Evolutionary conservation across 148 eudicot species (phyloP), one percentile per base, ranked within the genome.

Genomic region (Agrostemma githago): DNA sequence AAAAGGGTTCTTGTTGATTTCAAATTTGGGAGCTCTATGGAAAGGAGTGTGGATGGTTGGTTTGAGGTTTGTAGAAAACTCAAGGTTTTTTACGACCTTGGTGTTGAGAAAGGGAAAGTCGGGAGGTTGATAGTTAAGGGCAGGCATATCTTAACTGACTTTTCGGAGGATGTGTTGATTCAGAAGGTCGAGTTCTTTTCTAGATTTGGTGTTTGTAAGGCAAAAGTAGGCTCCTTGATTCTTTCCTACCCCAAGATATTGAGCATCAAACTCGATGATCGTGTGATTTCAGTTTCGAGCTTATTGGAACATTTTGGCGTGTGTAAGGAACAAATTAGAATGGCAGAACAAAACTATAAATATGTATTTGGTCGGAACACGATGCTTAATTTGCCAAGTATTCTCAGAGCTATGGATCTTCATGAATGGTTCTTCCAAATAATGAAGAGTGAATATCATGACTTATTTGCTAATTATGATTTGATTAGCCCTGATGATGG

Each of bases 331-430:
- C 11, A 51, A 11, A 1, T 48, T 10, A 8, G 11, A 51, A 67
- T 70, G 5, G 75, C 86, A 62, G 51, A 76, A 67, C 40, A 81
- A 67, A 78, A 72, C 34, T 86, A 81, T 73, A 85, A 88, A 9
- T 82, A 89, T 76, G 87, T 88, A 53, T 71, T 90, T 48, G 96
- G 88, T 38, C 82, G 83, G 74, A 85, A 90, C 62, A 84, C 77
- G 83, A 82, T 90, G 75, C 62, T 60, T 72, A 80, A 90, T 82
- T 62, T 88, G 72, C 92, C 96, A 69, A 72, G 77, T 72, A 77
- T 86, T 66, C 83, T 90, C 78, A 87, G 82, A 80, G 82, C 91
- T 12, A 59, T 90, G 88, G 81, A 87, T 81, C 87, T 89, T 54
- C 81, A 84, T 34, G 79, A 83, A 60, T 89, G 96, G 96, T 89